These are phyloP conservation scores for Blastocystis hominis DNA, from an alignment of 352 stramenopile species.

Conservation along the genomic window DNA sequence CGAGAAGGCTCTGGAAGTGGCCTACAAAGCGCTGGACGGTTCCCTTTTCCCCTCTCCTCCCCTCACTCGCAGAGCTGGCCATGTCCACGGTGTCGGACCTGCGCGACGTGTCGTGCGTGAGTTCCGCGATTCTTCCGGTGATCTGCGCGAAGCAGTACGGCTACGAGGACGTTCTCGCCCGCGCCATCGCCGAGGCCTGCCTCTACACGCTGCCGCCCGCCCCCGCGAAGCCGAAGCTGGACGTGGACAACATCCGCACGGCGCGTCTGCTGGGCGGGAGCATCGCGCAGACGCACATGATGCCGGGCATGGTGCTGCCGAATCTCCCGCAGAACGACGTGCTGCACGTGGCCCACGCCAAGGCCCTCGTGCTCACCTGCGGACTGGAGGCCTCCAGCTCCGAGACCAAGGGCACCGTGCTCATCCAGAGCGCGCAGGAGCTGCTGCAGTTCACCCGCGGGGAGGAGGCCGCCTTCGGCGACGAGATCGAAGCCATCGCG, in stretches of 20 bases:
- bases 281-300: conserved; percentile 83
- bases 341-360: conserved; percentile 79
- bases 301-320: conserved; percentile 91
- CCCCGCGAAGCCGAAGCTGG: conserved; percentile 75
- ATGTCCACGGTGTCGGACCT: conserved; percentile 70
- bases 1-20: conserved; percentile 83
- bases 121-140: conserved; percentile 81
- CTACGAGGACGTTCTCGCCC: conserved; percentile 82
- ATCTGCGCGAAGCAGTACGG: conserved; percentile 93
- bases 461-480: conserved; percentile 92
- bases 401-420: conserved; percentile 95
- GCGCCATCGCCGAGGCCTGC: conserved; percentile 85
- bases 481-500: conserved; percentile 89
- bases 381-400: conserved; percentile 88
- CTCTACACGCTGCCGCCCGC: conserved; percentile 78
- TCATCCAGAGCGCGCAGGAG: conserved; percentile 97
- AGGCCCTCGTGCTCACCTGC: conserved; percentile 72
- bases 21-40: conserved; percentile 75
- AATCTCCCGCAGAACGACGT: conserved; percentile 81
- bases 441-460: conserved; percentile 99
- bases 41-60: not conserved
- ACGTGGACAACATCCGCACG: conserved; percentile 93
- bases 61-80: conserved; percentile 67
- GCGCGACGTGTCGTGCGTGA: conserved; percentile 73
- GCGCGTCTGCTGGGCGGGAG: conserved; percentile 91